phyloP scores from a whole-genome alignment of 805 yeast species.

The Blastobotrys chiropterorum region DNA sequence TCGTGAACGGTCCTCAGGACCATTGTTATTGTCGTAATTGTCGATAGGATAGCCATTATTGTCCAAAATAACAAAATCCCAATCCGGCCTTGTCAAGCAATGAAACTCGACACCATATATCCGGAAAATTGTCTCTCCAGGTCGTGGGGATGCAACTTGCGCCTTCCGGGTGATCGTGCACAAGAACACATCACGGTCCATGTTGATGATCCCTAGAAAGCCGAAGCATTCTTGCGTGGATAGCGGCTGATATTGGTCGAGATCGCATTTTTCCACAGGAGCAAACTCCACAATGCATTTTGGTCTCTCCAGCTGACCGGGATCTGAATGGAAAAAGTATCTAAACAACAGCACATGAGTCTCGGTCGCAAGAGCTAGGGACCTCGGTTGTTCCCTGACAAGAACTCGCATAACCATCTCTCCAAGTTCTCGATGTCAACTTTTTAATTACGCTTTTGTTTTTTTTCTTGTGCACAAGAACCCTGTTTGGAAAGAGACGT shows the following conservation, averaged over 20 bases:
- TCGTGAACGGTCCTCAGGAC: constrained; percentile 12
- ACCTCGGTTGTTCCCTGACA: constrained; percentile 59
- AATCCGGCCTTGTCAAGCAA: constrained; percentile 59
- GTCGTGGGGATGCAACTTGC: constrained; percentile 76
- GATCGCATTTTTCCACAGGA: constrained; percentile 34
- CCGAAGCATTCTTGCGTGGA: constrained; percentile 39
- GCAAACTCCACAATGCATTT: constrained; percentile 41
- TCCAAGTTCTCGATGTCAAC: neutral
- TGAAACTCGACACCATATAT: constrained; percentile 84
- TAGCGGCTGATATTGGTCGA: constrained; percentile 34
- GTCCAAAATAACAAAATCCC: constrained; percentile 77
- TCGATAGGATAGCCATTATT: constrained; percentile 58
- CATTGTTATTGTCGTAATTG: constrained; percentile 32
- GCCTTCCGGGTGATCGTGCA: constrained; percentile 73
- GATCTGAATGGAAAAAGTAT: constrained; percentile 18
- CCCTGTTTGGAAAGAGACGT: too few relatives aligned
- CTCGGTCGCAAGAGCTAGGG: constrained; percentile 58
- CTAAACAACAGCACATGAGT: constrained; percentile 53
- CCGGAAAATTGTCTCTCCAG: constrained; percentile 70
- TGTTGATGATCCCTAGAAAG: constrained; percentile 72
- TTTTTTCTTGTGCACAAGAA: too few relatives aligned
- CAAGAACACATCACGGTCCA: constrained; percentile 61
- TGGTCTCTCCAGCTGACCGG: constrained; percentile 13
- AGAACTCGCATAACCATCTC: constrained; percentile 47
- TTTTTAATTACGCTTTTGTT: too few relatives aligned